Base-by-base conservation (phyloP, 2,329 filamentous ascomycete genomes). In the Neofusicoccum laricinum region DNA sequence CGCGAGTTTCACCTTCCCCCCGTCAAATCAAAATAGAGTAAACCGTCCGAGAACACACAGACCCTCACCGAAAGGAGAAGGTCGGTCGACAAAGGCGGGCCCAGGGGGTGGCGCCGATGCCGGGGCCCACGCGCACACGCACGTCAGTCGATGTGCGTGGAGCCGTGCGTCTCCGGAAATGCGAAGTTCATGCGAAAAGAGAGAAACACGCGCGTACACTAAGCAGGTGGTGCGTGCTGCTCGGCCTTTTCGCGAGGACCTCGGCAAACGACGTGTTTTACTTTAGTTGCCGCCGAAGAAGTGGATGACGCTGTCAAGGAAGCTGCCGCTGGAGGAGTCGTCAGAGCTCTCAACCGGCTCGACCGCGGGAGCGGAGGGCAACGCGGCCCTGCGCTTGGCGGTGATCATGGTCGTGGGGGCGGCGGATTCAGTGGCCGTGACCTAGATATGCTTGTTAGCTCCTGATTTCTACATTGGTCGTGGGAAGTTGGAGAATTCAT, bases 321-420 rank as follows among this genome's bases (percentile, higher is more conserved):
- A 4, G 21, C 19, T 58, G 38, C 25, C 38, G 4, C n/a, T 36
- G 30, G 51, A 55, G 12, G 53, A 45, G 6, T 15, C 10, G n/a
- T 41, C 15, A 14, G 21, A 21, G 19, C 12, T 32, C 21, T 58
- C 38, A 11, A n/a, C 53, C 14, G 38, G 15, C 17, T 21, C 21
- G 3, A 21, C 25, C 38, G 53, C 15, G 21, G 40, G 19, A 10
- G 53, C 53, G 10, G 53, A 58, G 19, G 53, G 53, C 38, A 30
- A n/a, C 19, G 53, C 53, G 38, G 53, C 53, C 53, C 53, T 58
- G 40, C 53, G 53, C 53, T 58, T 58, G 34, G 53, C 53, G 15
- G 53, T 58, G 38, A 58, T 15, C 21, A 58, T 25, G n/a, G 53
- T 58, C 12, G 53, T 58, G 4, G 53, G 53, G 32, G 49, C 51